Conservation (phyloP, 345 rosid species). For the Eucalyptus tenuipes region DNA sequence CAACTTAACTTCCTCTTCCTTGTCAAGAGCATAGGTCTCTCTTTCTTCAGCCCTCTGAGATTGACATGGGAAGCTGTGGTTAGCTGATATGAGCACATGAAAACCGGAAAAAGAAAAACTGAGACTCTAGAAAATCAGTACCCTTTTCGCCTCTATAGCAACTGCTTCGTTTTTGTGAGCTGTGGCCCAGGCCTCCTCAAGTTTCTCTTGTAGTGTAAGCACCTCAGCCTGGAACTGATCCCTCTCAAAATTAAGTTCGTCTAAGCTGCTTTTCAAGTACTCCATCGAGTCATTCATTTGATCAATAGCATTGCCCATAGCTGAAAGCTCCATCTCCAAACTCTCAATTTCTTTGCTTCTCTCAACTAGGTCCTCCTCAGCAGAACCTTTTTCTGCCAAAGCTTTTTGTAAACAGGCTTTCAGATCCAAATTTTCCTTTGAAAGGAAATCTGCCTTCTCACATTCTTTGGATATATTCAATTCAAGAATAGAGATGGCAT, state of each 20-base stretch:
- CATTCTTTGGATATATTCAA: slow-evolving; percentile 17
- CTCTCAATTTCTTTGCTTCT: slow-evolving; percentile 35
- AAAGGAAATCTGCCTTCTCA: slow-evolving; percentile 14
- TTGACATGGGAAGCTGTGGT: background rate
- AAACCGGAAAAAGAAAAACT: background rate
- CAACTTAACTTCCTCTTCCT: slow-evolving; percentile 78
- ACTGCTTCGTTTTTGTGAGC: slow-evolving; percentile 56
- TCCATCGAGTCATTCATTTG: slow-evolving; percentile 49
- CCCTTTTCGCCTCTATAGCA: slow-evolving; percentile 69
- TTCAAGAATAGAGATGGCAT: slow-evolving; percentile 34
- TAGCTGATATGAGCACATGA: background rate
- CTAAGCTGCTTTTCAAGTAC: slow-evolving; percentile 29
- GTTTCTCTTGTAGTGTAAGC: slow-evolving; percentile 44
- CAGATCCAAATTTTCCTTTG: slow-evolving; percentile 39
- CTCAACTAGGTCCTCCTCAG: slow-evolving; percentile 46
- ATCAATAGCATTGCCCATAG: slow-evolving; percentile 42
- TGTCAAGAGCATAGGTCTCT: slow-evolving; percentile 56
- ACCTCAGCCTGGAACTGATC: slow-evolving; percentile 47
- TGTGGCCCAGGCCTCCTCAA: slow-evolving; percentile 31
- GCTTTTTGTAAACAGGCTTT: slow-evolving; percentile 36
- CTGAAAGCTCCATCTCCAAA: slow-evolving; percentile 60
- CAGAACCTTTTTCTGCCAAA: slow-evolving; percentile 29
- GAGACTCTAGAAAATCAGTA: slow-evolving; percentile 2
- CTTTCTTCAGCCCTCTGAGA: slow-evolving; percentile 66
- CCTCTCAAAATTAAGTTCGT: slow-evolving; percentile 43